phyloP scores from a whole-genome alignment of 768 basidiomycete species.

The Agrocybe praecox region DNA sequence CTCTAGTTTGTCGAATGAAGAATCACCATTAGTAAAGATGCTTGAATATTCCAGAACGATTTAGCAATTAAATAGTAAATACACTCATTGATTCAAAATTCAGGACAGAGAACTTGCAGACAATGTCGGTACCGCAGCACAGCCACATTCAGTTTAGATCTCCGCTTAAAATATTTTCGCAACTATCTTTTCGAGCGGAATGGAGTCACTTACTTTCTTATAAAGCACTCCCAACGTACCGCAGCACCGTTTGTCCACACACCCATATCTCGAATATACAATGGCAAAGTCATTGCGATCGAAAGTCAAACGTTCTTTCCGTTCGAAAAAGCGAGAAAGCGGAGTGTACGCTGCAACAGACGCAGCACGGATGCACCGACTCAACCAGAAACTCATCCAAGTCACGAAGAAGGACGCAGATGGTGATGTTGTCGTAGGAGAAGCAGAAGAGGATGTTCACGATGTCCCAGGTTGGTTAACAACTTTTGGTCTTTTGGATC shows the following conservation, averaged over 20 bases:
- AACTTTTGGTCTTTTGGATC: conserved; percentile 59
- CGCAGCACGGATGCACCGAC: conserved; percentile 74
- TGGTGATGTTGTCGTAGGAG: conserved; percentile 33
- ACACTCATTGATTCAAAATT: too few relatives aligned
- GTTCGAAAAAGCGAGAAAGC: conserved; percentile 73
- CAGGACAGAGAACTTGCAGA: too few relatives aligned
- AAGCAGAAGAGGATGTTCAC: conserved; percentile 36
- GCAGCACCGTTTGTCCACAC: background rate
- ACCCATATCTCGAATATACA: background rate
- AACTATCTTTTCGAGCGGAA: conserved; percentile 5
- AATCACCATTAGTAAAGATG: too few relatives aligned
- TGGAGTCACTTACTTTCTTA: background rate
- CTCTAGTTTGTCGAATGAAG: background rate
- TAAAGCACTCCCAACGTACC: background rate
- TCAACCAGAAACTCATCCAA: conserved; percentile 64
- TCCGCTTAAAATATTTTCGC: conserved; percentile 22
- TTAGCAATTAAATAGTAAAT: too few relatives aligned
- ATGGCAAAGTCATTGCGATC: conserved; percentile 89
- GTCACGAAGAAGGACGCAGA: conserved; percentile 45
- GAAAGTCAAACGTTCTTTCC: conserved; percentile 78
- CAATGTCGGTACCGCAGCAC: background rate
- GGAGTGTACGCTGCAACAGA: conserved; percentile 79
- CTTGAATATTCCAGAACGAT: too few relatives aligned
- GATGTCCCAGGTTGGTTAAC: conserved; percentile 67
- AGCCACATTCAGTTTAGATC: conserved; percentile 14